phyloP scores from a whole-genome alignment of 768 basidiomycete genomes.

The Chalciporus sphaerocephalus region DNA sequence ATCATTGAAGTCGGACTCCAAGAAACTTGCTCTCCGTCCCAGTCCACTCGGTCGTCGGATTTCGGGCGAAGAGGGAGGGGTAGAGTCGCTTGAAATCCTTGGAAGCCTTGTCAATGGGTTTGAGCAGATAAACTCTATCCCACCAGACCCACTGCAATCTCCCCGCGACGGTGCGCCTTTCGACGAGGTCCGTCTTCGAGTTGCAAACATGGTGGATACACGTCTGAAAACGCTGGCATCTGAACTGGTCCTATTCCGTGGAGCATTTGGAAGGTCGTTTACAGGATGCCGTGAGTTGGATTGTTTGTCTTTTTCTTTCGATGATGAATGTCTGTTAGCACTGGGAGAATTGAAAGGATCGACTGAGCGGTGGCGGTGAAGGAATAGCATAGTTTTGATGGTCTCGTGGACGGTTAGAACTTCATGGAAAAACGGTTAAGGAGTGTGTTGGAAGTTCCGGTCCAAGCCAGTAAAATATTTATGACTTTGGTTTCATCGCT shows the following conservation, averaged over 20 bases:
- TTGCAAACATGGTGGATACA: constrained; percentile 25
- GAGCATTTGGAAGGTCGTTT: constrained; percentile 5
- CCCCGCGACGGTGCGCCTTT: constrained; percentile 13
- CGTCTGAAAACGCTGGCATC: constrained; percentile 27
- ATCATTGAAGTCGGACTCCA: constrained; percentile 19
- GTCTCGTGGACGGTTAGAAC: constrained; percentile 8
- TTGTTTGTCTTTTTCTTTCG: constrained; percentile 6
- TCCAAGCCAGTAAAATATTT: constrained; percentile 19
- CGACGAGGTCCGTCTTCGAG: constrained; percentile 19
- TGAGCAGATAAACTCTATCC: constrained; percentile 18
- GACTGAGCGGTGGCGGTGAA: constrained; percentile 28
- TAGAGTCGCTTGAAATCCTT: constrained; percentile 21
- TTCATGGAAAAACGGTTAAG: too few species aligned
- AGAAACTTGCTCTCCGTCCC: constrained; percentile 28
- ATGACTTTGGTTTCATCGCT: constrained; percentile 19
- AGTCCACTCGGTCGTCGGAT: constrained; percentile 31
- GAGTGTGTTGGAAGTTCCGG: neutral
- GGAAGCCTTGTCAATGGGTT: constrained; percentile 13
- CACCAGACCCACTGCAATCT: constrained; percentile 1
- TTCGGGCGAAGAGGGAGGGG: constrained; percentile 25
- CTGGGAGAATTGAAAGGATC: constrained; percentile 16
- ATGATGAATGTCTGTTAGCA: neutral
- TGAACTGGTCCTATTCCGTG: constrained; percentile 21
- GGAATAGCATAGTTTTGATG: constrained; percentile 22
- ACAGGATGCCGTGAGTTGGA: neutral